Evolutionary conservation across 1,284 basidiomycete species (phyloP), one percentile per base, ranked within the genome.

Genomic region (Tilletia walkeri): DNA sequence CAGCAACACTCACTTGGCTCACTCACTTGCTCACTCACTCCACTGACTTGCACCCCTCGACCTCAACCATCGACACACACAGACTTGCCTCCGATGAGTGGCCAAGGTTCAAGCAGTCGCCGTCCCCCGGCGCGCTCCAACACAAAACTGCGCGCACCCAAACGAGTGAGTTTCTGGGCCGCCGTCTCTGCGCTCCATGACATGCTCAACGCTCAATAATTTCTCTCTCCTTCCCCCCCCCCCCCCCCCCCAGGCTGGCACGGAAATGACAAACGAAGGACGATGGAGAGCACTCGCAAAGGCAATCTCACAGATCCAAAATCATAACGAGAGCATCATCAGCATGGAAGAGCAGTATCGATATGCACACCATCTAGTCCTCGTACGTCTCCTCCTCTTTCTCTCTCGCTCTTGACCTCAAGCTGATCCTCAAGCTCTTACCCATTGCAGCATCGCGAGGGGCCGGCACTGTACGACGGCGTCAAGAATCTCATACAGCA

Each of bases 311-410:
- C 93, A 97, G 86, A 99, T 99, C 70, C 93, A 96, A 84, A 92
- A 93, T 78, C 93, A 96, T 85, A 93, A 96, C 84, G 93, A 94
- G 6, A 90, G 90, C 69, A 91, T 90, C 80, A 89, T 99, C 39
- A 96, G 93, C 16, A 99, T 95, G 81, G 96, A 99, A 84, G 95
- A 97, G 85, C 94, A 95, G 80, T 94, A 96, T 54, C 73, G 79
- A 24, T 80, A 80, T 41, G 78, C 77, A 14, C 79, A 83, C 78
- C 80, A 80, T 66, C 74, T 81, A 53, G 78, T 82, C 36, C 71
- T 83, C 38, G 72, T 77, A 39, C 70, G 76, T 61, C 10, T 2
- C 24, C 24, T 30, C 24, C 24, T 2, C 38, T 61, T 16, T 34
- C 38, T 10, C 10, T 34, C 38, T 34, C 20, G 20, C 4, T 61